These are phyloP conservation scores for Pseudognaphalium luteoalbum DNA, from an alignment of 129 eudicot genomes.

Conservation along the genomic window DNA sequence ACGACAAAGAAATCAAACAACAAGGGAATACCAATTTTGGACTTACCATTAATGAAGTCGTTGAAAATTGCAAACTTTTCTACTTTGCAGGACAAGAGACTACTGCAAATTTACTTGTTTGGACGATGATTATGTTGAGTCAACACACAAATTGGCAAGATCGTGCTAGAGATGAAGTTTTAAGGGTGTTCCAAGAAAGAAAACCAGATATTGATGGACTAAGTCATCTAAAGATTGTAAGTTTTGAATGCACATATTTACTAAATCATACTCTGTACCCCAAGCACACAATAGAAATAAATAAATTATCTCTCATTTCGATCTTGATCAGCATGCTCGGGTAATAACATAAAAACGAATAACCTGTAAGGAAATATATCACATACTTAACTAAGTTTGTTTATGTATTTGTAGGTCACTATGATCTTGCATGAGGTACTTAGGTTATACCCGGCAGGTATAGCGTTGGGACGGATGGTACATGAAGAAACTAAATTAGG, in stretches of 20 bases:
- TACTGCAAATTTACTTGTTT: conserved; percentile 36
- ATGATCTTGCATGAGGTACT: conserved; percentile 43
- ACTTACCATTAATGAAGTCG: conserved; percentile 30
- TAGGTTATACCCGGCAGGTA: conserved; percentile 38
- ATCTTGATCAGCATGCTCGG: no score
- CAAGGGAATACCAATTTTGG: conserved; percentile 24
- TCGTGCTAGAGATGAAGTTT: conserved; percentile 41
- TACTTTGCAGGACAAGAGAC: conserved; percentile 48
- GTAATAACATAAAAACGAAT: no score
- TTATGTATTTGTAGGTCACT: conserved; percentile 19
- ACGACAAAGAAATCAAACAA: conserved; percentile 32
- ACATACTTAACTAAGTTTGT: not conserved
- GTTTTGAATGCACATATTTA: not conserved
- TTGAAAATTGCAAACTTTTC: conserved; percentile 44
- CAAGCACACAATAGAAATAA: not conserved
- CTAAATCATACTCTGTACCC: not conserved
- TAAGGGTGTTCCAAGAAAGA: conserved; percentile 24
- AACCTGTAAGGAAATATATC: no score
- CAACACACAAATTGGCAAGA: conserved; percentile 40
- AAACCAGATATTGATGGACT: conserved; percentile 36
- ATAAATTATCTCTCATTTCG: no score
- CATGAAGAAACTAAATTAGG: conserved; percentile 42
- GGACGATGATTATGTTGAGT: conserved; percentile 42
- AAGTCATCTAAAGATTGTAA: conserved; percentile 40
- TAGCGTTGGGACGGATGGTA: conserved; percentile 5